Evolutionary conservation across 805 yeast genomes (phyloP), one percentile per base, ranked within the genome.

Genomic region (Candida verbasci): DNA sequence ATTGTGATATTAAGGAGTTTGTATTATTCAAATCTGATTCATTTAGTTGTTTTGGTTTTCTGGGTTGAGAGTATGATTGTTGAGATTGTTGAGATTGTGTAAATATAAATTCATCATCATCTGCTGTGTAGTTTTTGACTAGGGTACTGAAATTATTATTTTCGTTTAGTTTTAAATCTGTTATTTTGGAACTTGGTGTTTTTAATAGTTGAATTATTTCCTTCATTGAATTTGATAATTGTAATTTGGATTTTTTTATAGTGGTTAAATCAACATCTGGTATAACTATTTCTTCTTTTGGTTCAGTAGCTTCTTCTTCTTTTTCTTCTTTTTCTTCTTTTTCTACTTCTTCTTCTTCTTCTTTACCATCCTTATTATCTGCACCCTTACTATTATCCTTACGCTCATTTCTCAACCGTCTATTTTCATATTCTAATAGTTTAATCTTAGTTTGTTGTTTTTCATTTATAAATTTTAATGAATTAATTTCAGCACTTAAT

Each of bases 401-500:
- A 2, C n/a, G 9, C 23, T 12, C 21, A 27, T 12, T 15, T 30
- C 39, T 44, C 21, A 46, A 35, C 20, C 25, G 14, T 11, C 14
- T 30, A 35, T 55, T 44, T 34, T 55, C 60, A 17, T 44, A 41
- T 44, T 70, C 69, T 38, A 75, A 51, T 34, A 58, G 51, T n/a
- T 51, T 47, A 18, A 75, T 66, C 29, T 54, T 53, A n/a, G 55
- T 34, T 17, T 53, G 54, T 37, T 74, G 69, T 33, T 60, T 66
- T 29, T 65, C 70, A 44, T 69, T 71, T 25, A 63, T 45, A 35
- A 62, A 56, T 33, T 60, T 59, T 31, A 73, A 49, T 2, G 70
- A 45, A 44, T 74, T 75, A 25, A 76, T 47, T 45, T 76, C 80
- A 30, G 77, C 71, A 42, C 74, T 79, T 26, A 76, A 47, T 44